These are phyloP conservation scores for Arachis stenosperma DNA, from an alignment of 306 rosid species.

Conservation along the genomic window DNA sequence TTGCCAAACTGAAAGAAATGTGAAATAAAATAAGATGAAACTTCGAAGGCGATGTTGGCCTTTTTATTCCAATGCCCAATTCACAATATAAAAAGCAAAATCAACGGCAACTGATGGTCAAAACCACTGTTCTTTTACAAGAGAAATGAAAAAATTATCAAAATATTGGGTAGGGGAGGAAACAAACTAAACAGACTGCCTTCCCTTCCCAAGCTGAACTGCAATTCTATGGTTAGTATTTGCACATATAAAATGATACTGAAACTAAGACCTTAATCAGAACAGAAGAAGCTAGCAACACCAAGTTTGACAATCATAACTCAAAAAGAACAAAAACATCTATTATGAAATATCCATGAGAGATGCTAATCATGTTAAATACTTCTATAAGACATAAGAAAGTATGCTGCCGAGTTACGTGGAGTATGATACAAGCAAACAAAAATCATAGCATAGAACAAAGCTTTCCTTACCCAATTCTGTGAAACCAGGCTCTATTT, in stretches of 20 bases:
- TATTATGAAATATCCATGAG: neutral
- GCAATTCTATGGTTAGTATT: neutral
- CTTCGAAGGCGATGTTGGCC: neutral
- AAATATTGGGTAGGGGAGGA: neutral
- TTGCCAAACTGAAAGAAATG: constrained; percentile 81
- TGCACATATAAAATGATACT: neutral
- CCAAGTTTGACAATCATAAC: constrained; percentile 18
- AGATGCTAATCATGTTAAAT: neutral
- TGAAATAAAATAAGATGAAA: constrained; percentile 11
- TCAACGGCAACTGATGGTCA: constrained; percentile 9
- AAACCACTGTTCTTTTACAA: constrained; percentile 13
- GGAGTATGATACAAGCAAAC: neutral
- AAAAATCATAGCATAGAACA: neutral
- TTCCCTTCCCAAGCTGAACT: neutral
- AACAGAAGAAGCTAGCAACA: constrained; percentile 20
- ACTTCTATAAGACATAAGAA: neutral
- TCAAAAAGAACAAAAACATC: constrained; percentile 9
- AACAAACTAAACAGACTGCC: no score
- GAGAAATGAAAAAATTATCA: constrained; percentile 2
- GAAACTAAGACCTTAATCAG: constrained; percentile 7
- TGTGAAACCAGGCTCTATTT: constrained; percentile 93
- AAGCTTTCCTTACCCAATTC: constrained; percentile 65
- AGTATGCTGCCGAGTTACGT: constrained; percentile 4
- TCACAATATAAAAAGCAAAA: constrained; percentile 11
- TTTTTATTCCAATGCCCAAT: constrained; percentile 31